Evolutionary conservation across 768 basidiomycete genomes (phyloP).

Genomic region (Lentinula lateritia): DNA sequence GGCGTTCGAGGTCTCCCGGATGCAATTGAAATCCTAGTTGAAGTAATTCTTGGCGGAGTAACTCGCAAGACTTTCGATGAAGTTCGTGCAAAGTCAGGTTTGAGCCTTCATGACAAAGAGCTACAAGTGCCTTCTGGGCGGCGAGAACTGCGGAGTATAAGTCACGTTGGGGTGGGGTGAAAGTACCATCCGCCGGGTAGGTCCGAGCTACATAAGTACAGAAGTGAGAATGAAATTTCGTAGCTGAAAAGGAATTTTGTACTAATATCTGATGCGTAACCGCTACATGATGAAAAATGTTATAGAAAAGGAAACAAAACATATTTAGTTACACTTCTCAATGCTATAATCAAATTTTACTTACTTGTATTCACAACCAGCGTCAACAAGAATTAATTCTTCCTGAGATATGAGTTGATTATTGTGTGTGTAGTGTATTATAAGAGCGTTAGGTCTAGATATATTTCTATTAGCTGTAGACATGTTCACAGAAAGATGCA

Average conservation of each 20-base stretch:
- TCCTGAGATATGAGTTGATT: constrained; percentile 65
- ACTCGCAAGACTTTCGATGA: constrained; percentile 64
- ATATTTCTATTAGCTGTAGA: not conserved
- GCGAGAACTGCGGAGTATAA: constrained; percentile 78
- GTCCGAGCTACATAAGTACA: constrained; percentile 57
- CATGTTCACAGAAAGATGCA: constrained; percentile 11
- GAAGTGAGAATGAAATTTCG: constrained; percentile 5
- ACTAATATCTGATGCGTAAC: constrained; percentile 96
- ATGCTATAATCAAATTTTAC: constrained; percentile 13
- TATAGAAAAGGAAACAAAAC: too few species aligned
- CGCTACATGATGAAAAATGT: constrained; percentile 34
- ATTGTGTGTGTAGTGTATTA: constrained; percentile 94
- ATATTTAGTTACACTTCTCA: too few species aligned
- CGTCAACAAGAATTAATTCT: constrained; percentile 84
- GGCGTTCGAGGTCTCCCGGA: constrained; percentile 56
- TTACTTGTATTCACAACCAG: constrained; percentile 89
- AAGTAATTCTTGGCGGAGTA: constrained; percentile 66
- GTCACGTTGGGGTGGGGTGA: constrained; percentile 74
- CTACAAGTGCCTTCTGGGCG: constrained; percentile 64
- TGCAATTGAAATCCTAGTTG: constrained; percentile 70
- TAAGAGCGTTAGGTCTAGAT: constrained; percentile 73
- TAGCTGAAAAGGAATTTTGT: constrained; percentile 14
- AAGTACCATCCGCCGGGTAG: constrained; percentile 80
- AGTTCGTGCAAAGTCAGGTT: constrained; percentile 66
- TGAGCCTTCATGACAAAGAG: constrained; percentile 51